Evolutionary conservation across 2,329 filamentous ascomycete genomes (phyloP), one percentile per base, ranked within the genome.

Genomic region (Nemania sp.): DNA sequence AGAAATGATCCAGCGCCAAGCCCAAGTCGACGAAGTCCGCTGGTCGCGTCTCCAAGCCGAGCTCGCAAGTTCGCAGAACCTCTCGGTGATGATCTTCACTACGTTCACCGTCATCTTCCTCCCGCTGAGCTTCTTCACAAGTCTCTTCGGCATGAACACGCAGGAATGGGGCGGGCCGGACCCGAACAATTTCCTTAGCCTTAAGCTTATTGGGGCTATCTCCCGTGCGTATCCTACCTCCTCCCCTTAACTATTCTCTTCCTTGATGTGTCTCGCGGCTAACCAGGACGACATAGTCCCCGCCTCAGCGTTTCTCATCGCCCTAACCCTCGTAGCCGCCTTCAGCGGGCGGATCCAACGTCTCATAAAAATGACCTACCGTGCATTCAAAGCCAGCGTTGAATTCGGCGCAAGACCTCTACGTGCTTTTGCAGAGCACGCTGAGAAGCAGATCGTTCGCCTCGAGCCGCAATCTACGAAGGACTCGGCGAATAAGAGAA

Each of bases 1-100:
- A 13, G 88, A 90, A 76, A 89, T 91, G 83, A 88, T 89, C 47
- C 88, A 90, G 74, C 87, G 89, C 18, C 88, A 90, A 73, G 88
- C 88, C 0, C 89, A 90, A 73, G 87, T 91, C 1, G 88, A 90
- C 73, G 89, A 91, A 75, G 88, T 89, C 8, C 85, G 88, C 26
- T 85, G 89, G 77, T 88, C 88, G 26, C 82, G 89, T 1, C 80
- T 89, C 63, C 87, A 90, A 71, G 88, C 88, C 1, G 88, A 90
- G 70, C 84, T 90, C 0, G 88, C 89, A 0, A 87, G 86, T 66
- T 84, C 85, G 8, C 88, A 90, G 76, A 89, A 87, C 63, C 82
- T 88, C 26, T 88, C 88, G 18, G 85, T 90, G 65, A 88, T 90
- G 85, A 88, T 90, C 69, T 90, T 91, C 76, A 90, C 88, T 8